Evolutionary conservation across 495 filamentous ascomycete genomes (phyloP), one percentile per base, ranked within the genome.

Genomic region (Xylaria grammica): DNA sequence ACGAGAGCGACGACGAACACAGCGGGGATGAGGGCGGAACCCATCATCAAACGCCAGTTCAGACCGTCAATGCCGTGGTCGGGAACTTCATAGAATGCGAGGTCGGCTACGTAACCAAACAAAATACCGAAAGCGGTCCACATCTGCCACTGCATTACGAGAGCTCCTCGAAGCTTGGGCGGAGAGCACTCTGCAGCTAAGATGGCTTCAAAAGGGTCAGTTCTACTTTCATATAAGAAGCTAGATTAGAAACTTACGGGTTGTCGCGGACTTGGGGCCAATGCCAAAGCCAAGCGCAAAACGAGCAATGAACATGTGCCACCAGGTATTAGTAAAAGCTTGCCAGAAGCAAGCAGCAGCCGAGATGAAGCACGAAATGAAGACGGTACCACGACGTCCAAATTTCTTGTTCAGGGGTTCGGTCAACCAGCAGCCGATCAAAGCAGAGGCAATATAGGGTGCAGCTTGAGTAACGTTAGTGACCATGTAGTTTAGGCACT

Each of bases 121-220:
- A 93, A 89, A 70, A 93, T 92, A 2, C 91, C 91, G 65, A 93
- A 93, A 2, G 91, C 91, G 1, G 90, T 93, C 88, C 89, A 93
- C 85, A 92, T 88, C 74, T 94, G 92, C 91, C 92, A 94, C 71
- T 90, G 86, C 77, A 80, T 81, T 8, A 79, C 74, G 50, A 80
- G 66, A n/a, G 91, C 92, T 32, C 92, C 92, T 42, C 92, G 85
- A 50, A 94, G 90, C 26, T 78, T 77, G 0, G 91, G 83, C 0
- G 92, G 91, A 0, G 88, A 82, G 34, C 85, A 89, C 72, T 95
- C 92, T 1, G 92, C 92, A 5, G 90, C 90, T 68, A 92, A 93
- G 34, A 93, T 76, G 9, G 74, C 69, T 74, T 48, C 22, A 22
- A 32, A 24, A 48, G 2, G 61, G 44, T 52, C 11, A 38, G 30